phyloP scores from a whole-genome alignment of 2,329 filamentous ascomycete species.

The Tolypocladium tundrense region DNA sequence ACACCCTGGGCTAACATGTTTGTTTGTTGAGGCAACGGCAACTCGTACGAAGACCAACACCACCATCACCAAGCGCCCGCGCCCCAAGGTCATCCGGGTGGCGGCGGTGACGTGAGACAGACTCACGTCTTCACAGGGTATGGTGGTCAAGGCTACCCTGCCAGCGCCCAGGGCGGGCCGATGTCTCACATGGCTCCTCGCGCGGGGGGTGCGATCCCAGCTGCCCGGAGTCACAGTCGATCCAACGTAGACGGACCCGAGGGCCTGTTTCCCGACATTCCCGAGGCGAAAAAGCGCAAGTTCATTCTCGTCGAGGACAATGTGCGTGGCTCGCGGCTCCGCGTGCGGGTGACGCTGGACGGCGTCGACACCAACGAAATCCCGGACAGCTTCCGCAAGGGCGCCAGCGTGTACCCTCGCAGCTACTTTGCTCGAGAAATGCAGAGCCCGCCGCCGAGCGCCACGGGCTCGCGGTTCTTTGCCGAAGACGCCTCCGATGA shows the following conservation, averaged over 20 bases:
- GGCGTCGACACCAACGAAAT: constrained; percentile 91
- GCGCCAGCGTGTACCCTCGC: constrained; percentile 79
- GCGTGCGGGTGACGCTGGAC: constrained; percentile 88
- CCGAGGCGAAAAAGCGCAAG: constrained; percentile 85
- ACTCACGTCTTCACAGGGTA: constrained; percentile 67
- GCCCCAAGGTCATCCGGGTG: constrained; percentile 35
- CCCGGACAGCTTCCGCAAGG: constrained; percentile 86
- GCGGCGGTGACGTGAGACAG: constrained; percentile 57
- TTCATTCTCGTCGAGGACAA: constrained; percentile 93
- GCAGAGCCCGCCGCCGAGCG: constrained; percentile 71
- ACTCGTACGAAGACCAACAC: constrained; percentile 53
- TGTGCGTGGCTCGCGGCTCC: constrained; percentile 67
- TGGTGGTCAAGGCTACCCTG: constrained; percentile 48
- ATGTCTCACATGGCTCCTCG: constrained; percentile 51
- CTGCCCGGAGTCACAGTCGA: constrained; percentile 20
- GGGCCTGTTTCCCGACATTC: constrained; percentile 76
- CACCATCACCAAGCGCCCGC: constrained; percentile 55
- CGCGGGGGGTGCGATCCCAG: constrained; percentile 24
- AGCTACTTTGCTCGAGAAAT: constrained; percentile 91
- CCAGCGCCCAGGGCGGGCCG: constrained; percentile 37
- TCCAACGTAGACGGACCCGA: constrained; percentile 50
- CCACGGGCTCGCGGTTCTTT: constrained; percentile 67
- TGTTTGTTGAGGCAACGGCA: constrained; percentile 44
- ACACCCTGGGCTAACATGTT: constrained; percentile 17
- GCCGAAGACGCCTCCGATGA: constrained; percentile 53